Evolutionary conservation across 768 basidiomycete species (phyloP).

Genomic region (Mycena indigotica): DNA sequence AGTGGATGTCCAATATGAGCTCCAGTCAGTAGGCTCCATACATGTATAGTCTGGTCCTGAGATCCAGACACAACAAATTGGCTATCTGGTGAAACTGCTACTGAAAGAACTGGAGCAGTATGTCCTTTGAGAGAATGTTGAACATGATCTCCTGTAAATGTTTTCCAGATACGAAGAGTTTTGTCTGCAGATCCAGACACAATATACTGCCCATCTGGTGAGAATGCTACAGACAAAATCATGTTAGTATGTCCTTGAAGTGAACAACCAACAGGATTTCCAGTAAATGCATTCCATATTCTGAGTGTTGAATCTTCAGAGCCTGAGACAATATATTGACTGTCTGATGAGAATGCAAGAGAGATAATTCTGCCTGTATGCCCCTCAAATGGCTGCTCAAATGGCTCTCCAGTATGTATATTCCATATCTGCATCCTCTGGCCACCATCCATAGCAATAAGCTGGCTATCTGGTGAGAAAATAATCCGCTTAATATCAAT

Average conservation of each 20-base stretch:
- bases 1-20: no score
- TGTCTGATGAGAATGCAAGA: neutral
- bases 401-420: constrained; percentile 25
- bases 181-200: constrained; percentile 22
- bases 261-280: constrained; percentile 20
- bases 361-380: neutral
- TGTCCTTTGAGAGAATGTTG: no score
- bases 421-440: constrained; percentile 36
- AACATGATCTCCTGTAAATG: no score
- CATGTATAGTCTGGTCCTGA: no score
- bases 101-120: no score
- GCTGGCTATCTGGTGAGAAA: constrained; percentile 5
- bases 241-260: constrained; percentile 15
- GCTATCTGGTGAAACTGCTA: no score
- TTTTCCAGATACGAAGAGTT: constrained; percentile 27
- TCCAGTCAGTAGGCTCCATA: no score
- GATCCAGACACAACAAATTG: no score
- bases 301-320: neutral
- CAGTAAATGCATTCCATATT: constrained; percentile 23
- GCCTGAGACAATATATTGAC: neutral
- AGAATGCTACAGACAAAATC: constrained; percentile 25
- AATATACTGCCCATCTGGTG: constrained; percentile 23
- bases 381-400: neutral
- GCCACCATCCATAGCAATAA: constrained; percentile 29
- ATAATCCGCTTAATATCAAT: neutral